phyloP scores from a whole-genome alignment of 2,329 filamentous ascomycete species.

The Escovopsis sp. region DNA sequence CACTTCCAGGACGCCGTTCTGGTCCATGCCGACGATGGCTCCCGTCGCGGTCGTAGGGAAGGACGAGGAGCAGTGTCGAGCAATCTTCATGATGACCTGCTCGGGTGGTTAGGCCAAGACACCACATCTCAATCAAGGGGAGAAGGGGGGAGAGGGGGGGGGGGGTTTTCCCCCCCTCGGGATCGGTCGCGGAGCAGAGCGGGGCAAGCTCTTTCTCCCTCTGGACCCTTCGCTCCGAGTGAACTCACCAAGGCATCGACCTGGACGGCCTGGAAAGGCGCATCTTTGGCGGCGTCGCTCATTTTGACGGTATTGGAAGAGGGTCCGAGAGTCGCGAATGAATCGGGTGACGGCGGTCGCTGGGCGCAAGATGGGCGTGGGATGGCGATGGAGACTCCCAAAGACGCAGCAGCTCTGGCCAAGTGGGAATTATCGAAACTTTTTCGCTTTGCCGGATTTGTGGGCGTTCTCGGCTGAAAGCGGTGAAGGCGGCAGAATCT shows the following conservation, averaged over 20 bases:
- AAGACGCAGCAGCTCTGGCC: conserved; percentile 10
- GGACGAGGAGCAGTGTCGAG: conserved; percentile 78
- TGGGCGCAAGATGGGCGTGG: conserved; percentile 9
- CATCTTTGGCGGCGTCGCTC: conserved; percentile 48
- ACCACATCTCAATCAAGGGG: conserved; percentile 8
- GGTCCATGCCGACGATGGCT: conserved; percentile 86
- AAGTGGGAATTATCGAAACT: conserved; percentile 27
- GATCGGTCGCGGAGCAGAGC: conserved; percentile 15
- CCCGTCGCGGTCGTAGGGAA: conserved; percentile 87
- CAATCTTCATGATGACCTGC: conserved; percentile 93
- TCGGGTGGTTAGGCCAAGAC: neutral
- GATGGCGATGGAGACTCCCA: conserved; percentile 6
- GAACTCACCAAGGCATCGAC: conserved; percentile 77
- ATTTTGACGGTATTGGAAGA: conserved; percentile 24
- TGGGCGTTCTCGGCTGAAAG: conserved; percentile 29
- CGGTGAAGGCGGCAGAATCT: conserved; percentile 25
- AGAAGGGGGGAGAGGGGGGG: too few relatives aligned
- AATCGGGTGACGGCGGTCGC: neutral
- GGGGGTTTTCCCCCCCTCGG: too few relatives aligned
- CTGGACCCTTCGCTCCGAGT: neutral
- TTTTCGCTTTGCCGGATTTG: conserved; percentile 24
- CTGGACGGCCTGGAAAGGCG: conserved; percentile 73
- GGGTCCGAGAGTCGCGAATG: conserved; percentile 6
- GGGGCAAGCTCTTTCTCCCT: conserved; percentile 15
- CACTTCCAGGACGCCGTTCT: conserved; percentile 65